Evolutionary conservation across 2,329 filamentous ascomycete genomes (phyloP).

Genomic region (Bipolaris sorokiniana): DNA sequence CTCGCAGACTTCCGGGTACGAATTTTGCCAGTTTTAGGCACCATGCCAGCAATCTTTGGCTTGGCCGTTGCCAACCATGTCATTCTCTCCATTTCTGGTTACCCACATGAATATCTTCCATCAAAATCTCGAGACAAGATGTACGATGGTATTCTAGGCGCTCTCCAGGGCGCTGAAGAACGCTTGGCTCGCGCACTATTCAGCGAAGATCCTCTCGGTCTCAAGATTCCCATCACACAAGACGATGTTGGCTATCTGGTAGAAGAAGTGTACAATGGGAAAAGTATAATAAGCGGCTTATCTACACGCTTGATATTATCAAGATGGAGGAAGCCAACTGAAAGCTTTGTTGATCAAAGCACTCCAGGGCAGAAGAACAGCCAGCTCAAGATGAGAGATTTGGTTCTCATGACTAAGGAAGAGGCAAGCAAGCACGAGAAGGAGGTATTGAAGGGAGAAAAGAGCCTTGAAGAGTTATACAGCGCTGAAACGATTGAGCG

Average conservation of each 20-base stretch:
- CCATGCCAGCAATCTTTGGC: slow-evolving; percentile 96
- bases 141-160: slow-evolving; percentile 82
- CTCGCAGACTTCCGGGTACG: slow-evolving; percentile 91
- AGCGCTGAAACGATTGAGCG: slow-evolving; percentile 67
- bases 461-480: slow-evolving; percentile 75
- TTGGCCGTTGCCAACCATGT: slow-evolving; percentile 91
- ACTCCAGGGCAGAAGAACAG: slow-evolving; percentile 79
- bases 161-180: slow-evolving; percentile 79
- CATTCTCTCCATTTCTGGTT: slow-evolving; percentile 79
- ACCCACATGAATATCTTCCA: slow-evolving; percentile 83
- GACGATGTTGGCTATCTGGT: slow-evolving; percentile 86
- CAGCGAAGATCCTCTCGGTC: slow-evolving; percentile 65
- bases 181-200: slow-evolving; percentile 67
- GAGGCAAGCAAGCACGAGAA: slow-evolving; percentile 82
- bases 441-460: slow-evolving; percentile 73
- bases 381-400: slow-evolving; percentile 69
- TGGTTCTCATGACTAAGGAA: slow-evolving; percentile 94
- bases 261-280: slow-evolving; percentile 86
- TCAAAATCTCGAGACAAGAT: slow-evolving; percentile 87
- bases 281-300: slow-evolving; percentile 82
- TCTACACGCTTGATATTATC: slow-evolving; percentile 79
- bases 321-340: slow-evolving; percentile 74
- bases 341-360: slow-evolving; percentile 68
- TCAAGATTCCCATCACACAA: slow-evolving; percentile 78
- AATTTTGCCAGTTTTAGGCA: slow-evolving; percentile 93